Evolutionary conservation across 2,329 filamentous ascomycete genomes (phyloP).

Genomic region (Coniochaeta prunicola): DNA sequence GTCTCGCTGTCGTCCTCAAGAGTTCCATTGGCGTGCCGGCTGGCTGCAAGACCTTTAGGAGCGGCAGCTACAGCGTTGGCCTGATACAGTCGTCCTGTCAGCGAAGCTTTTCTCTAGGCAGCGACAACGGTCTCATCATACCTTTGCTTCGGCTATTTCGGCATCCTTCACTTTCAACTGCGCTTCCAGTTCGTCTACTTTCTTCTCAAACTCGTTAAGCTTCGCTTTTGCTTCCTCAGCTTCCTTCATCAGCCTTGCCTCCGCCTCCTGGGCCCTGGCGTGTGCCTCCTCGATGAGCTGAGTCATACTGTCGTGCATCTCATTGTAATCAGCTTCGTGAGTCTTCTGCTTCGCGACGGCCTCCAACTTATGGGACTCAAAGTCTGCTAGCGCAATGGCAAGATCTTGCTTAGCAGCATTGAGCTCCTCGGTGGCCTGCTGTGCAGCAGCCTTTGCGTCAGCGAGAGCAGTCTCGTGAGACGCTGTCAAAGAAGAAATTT

Average conservation of each 20-base stretch:
- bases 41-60: conserved; percentile 45
- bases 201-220: conserved; percentile 36
- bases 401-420: conserved; percentile 17
- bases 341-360: conserved; percentile 46
- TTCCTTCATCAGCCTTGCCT: conserved; percentile 23
- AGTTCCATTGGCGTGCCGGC: conserved; percentile 37
- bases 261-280: conserved; percentile 39
- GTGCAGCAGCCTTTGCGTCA: conserved; percentile 17
- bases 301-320: conserved; percentile 57
- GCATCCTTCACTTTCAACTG: conserved; percentile 57
- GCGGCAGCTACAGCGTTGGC: conserved; percentile 5
- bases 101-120: not conserved
- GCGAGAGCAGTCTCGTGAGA: conserved; percentile 36
- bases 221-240: conserved; percentile 32
- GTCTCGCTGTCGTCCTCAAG: conserved; percentile 28
- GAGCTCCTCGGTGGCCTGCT: conserved; percentile 24
- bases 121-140: conserved; percentile 20
- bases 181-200: conserved; percentile 42
- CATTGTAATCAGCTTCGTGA: conserved; percentile 52
- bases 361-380: conserved; percentile 44
- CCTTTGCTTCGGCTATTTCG: conserved; percentile 55
- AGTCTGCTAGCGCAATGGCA: conserved; percentile 39
- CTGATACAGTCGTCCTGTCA: conserved; percentile 21
- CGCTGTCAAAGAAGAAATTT: conserved; percentile 41
- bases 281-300: conserved; percentile 52